Conservation (phyloP, 129 eudicot species). For the Helianthus annuus region HanXRQr2.0-SUNRISE NC_035443.2:20826229-20826728, state of each 20-base stretch:
- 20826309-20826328: constrained; percentile 56
- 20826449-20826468: neutral
- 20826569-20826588: neutral
- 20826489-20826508: no score
- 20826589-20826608: neutral
- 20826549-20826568: neutral
- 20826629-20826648: no score
- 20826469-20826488: neutral
- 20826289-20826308: constrained; percentile 63
- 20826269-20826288: constrained; percentile 60
- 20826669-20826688: no score
- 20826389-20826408: constrained; percentile 64
- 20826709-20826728: neutral
- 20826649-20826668: no score
- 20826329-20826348: constrained; percentile 71
- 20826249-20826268: constrained; percentile 69
- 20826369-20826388: constrained; percentile 74
- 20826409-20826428: constrained; percentile 57
- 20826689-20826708: no score
- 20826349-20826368: constrained; percentile 67
- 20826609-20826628: no score
- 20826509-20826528: no score
- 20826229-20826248: constrained; percentile 96
- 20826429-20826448: constrained; percentile 71
- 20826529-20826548: no score